Evolutionary conservation across 2,329 filamentous ascomycete genomes (phyloP).

Genomic region (Pseudogymnoascus sp.): DNA sequence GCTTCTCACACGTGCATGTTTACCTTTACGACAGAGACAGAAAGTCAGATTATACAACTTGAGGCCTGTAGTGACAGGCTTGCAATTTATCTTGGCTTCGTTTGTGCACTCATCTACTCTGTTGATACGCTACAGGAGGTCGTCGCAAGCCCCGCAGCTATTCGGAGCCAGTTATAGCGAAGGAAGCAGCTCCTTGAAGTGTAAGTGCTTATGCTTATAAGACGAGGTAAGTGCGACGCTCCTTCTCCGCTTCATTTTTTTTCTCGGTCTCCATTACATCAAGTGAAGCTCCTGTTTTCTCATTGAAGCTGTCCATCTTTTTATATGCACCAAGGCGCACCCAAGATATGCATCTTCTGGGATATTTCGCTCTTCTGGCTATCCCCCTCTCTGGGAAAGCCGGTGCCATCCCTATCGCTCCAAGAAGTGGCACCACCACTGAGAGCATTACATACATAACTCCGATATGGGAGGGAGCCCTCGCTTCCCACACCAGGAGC

Average conservation of each 20-base stretch:
- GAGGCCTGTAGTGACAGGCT: background rate
- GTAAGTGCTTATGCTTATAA: slow-evolving; percentile 1
- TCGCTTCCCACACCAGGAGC: slow-evolving; percentile 11
- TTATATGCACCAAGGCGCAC: background rate
- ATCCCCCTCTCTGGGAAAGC: background rate
- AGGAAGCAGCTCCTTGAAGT: background rate
- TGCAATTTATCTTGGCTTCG: background rate
- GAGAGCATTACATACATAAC: slow-evolving; percentile 14
- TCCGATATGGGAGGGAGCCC: slow-evolving; percentile 16
- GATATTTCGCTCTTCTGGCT: background rate
- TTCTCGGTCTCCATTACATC: background rate
- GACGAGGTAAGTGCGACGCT: background rate
- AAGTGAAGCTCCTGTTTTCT: background rate
- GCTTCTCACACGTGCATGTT: background rate
- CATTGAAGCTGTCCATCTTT: background rate
- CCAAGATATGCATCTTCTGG: background rate
- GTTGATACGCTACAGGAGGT: background rate
- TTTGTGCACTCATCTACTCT: background rate
- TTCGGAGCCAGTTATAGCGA: background rate
- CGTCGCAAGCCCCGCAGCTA: background rate
- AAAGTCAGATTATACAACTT: background rate
- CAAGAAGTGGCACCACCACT: slow-evolving; percentile 11
- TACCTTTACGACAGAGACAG: background rate
- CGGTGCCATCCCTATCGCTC: background rate
- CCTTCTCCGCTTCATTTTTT: background rate